phyloP scores from a whole-genome alignment of 257 asterid genomes.

The Anisodus acutangulus region DNA sequence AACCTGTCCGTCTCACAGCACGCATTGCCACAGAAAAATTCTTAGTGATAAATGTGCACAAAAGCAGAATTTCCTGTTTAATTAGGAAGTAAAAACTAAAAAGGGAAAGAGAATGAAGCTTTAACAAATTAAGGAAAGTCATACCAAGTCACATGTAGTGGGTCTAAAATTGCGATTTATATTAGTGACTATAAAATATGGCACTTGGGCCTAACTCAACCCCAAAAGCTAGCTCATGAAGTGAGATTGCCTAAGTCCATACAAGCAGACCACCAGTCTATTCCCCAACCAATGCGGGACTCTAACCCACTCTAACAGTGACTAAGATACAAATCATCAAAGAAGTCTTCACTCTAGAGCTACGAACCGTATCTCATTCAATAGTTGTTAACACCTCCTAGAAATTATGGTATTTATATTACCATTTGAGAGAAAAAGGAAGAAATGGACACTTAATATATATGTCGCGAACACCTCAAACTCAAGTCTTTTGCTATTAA shows the following conservation, averaged over 20 bases:
- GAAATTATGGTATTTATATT: background rate
- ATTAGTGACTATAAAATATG: background rate
- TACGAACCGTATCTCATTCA: background rate
- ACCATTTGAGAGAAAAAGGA: background rate
- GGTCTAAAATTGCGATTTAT: slow-evolving; percentile 12
- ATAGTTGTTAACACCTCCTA: background rate
- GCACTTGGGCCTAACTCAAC: no score
- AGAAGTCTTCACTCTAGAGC: background rate
- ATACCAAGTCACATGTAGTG: background rate
- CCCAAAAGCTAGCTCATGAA: no score
- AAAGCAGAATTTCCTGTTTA: background rate
- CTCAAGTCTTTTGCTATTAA: background rate
- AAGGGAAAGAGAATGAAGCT: background rate
- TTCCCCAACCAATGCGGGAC: no score
- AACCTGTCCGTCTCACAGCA: background rate
- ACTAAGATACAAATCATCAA: slow-evolving; percentile 8
- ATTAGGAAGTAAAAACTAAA: background rate
- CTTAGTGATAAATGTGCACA: background rate
- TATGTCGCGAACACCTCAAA: background rate
- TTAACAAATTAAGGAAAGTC: background rate
- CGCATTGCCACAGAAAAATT: background rate
- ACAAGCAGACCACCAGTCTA: no score
- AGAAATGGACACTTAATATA: background rate
- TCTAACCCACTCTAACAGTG: no score
- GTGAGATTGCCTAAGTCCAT: no score